Conservation (phyloP, 1,284 basidiomycete genomes). For the Irpex sp. region DNA sequence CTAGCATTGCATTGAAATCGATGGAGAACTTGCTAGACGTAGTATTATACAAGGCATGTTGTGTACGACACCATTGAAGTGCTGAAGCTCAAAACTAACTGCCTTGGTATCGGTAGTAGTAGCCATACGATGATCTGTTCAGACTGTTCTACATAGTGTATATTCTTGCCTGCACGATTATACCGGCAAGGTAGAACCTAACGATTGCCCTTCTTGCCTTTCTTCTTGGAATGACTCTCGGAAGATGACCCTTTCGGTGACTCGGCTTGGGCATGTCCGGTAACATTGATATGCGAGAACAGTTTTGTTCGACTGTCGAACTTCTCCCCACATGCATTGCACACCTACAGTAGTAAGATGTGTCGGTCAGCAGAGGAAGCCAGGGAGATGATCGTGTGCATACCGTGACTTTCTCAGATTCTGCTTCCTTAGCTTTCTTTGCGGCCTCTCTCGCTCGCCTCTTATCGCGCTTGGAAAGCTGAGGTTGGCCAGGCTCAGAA, state of each 20-base stretch:
- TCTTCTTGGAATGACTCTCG: constrained; percentile 27
- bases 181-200: neutral
- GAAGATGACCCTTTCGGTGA: constrained; percentile 26
- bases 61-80: too few species aligned
- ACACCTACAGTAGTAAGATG: constrained; percentile 36
- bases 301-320: constrained; percentile 80
- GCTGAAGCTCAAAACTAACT: too few species aligned
- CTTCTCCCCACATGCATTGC: constrained; percentile 66
- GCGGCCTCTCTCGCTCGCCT: constrained; percentile 74
- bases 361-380: neutral
- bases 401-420: constrained; percentile 18
- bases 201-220: constrained; percentile 39
- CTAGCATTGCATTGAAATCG: neutral
- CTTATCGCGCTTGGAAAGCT: constrained; percentile 79
- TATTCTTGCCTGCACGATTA: neutral
- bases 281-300: constrained; percentile 72
- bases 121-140: too few species aligned
- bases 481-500: constrained; percentile 21
- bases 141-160: neutral
- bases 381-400: neutral
- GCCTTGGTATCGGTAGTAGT: too few species aligned
- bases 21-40: neutral
- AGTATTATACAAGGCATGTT: neutral
- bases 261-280: constrained; percentile 68
- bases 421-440: constrained; percentile 54